These are phyloP conservation scores for Cryptococcus floricola DNA, from an alignment of 1,284 basidiomycete genomes.

Conservation along the genomic window DNA sequence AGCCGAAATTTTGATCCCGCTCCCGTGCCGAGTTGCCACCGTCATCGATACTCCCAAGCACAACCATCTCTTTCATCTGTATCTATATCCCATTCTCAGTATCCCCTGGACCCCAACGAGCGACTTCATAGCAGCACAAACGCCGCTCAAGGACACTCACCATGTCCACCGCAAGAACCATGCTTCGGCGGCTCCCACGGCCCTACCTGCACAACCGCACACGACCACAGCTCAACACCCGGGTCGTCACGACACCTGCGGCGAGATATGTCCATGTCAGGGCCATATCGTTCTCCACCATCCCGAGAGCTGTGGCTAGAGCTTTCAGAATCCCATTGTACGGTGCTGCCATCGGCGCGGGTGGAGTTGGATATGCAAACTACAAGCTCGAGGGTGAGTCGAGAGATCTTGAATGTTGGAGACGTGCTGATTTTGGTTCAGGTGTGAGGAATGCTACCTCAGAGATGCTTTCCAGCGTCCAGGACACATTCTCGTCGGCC, in stretches of 20 bases:
- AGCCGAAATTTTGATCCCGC: background rate
- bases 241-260: constrained; percentile 6
- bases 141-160: too few species aligned
- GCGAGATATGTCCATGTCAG: constrained; percentile 56
- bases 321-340: constrained; percentile 82
- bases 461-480: constrained; percentile 36
- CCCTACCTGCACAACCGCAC: constrained; percentile 6
- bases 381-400: constrained; percentile 83
- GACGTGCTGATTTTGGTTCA: constrained; percentile 4
- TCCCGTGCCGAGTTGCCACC: too few species aligned
- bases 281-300: constrained; percentile 73
- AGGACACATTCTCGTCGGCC: constrained; percentile 33
- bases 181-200: constrained; percentile 20
- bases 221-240: constrained; percentile 7
- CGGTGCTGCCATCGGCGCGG: constrained; percentile 77
- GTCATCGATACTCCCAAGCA: too few species aligned
- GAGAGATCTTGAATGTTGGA: background rate
- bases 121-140: too few species aligned
- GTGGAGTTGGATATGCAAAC: constrained; percentile 85
- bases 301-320: constrained; percentile 73
- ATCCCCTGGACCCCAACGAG: too few species aligned
- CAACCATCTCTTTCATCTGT: background rate
- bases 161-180: constrained; percentile 4
- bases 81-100: background rate
- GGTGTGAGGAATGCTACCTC: constrained; percentile 44